A percentile compares a stretch with the other conserved stretches of the same genome.
phyloP scores from a whole-genome alignment of 1,139 yeast species.

The Lizanozyma gosingica region DNA sequence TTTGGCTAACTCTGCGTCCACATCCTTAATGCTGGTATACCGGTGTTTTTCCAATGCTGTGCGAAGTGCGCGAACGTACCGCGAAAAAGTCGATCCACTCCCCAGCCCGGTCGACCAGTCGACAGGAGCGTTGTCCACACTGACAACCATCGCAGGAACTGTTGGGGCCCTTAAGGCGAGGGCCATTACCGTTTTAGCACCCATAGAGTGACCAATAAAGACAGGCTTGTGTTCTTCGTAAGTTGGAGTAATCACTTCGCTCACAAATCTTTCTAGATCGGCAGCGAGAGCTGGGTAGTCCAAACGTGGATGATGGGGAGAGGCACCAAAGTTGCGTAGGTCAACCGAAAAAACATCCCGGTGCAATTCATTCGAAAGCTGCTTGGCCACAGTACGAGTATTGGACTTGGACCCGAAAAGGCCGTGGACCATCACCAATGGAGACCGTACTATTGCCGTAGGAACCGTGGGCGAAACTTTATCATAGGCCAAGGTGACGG shows the following conservation, averaged over 20 bases:
- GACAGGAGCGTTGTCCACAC: slow-evolving; percentile 90
- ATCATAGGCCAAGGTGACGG: slow-evolving; percentile 38
- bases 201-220: slow-evolving; percentile 92
- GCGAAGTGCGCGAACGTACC: slow-evolving; percentile 56
- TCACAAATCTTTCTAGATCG: slow-evolving; percentile 69
- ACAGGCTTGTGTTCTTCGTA: slow-evolving; percentile 42
- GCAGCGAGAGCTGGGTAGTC: slow-evolving; percentile 79
- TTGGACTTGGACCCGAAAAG: slow-evolving; percentile 77
- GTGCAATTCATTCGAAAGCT: slow-evolving; percentile 29
- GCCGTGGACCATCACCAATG: slow-evolving; percentile 79
- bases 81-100: slow-evolving; percentile 45
- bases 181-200: slow-evolving; percentile 93
- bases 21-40: slow-evolving; percentile 51
- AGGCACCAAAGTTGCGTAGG: slow-evolving; percentile 84
- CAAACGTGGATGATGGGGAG: slow-evolving; percentile 64
- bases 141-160: slow-evolving; percentile 51
- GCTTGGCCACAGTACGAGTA: slow-evolving; percentile 64
- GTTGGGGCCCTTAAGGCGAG: slow-evolving; percentile 64
- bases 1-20: slow-evolving; percentile 52
- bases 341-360: slow-evolving; percentile 64
- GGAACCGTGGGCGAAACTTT: slow-evolving; percentile 15
- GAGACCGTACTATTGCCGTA: slow-evolving; percentile 20
- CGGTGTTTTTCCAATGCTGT: slow-evolving; percentile 38
- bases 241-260: neutral
- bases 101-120: slow-evolving; percentile 27